Base-by-base conservation (phyloP, 2,329 filamentous ascomycete species). In the Davidsoniella australis region DNA sequence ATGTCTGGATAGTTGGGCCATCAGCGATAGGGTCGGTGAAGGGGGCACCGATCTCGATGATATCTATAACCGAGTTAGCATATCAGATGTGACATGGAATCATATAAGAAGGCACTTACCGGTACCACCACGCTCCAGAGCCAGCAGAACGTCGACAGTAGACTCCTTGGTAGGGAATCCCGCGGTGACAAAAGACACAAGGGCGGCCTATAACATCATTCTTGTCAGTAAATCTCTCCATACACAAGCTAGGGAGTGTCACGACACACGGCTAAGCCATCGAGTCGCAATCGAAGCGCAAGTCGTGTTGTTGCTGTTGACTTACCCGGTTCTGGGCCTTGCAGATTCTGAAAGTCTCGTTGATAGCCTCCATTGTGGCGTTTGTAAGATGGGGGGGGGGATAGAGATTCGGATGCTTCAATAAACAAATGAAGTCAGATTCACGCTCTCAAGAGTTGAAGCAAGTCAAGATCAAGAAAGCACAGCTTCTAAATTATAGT, bases 1-100 rank as follows among this genome's bases (percentile, higher is more conserved):
- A 78, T 55, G 80, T 91, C 69, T 98, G 91, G 57, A 98, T 96
- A 4, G 88, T 95, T 36, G 91, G 91, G 24, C 91, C 91, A 66
- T 98, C 91, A 57, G 89, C 91, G 65, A 96, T 96, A 52, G 91
- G 91, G 64, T 98, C 91, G 59, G 89, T 95, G 68, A 98, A 98
- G 47, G 91, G 91, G 50, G 94, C 80, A 55, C 89, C 91, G 57
- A 98, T 78, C 66, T 98, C 91, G 60, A 98, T 93, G 53, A 98
- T 71, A 64, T 98, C 91, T 51, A 16, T 9, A 37, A 20, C 17
- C 12, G 9, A 33, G 24, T 45, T 36, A 46, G 37, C 9, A 41
- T 20, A 24, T 44, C n/a, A 23, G n/a, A n/a, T 8, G 33, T 6
- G 5, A 18, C 18, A 17, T 52, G n/a, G 17, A 33, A 36, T 62